Base-by-base conservation (phyloP, 768 basidiomycete genomes). In the Plicaturopsis crispa region DNA sequence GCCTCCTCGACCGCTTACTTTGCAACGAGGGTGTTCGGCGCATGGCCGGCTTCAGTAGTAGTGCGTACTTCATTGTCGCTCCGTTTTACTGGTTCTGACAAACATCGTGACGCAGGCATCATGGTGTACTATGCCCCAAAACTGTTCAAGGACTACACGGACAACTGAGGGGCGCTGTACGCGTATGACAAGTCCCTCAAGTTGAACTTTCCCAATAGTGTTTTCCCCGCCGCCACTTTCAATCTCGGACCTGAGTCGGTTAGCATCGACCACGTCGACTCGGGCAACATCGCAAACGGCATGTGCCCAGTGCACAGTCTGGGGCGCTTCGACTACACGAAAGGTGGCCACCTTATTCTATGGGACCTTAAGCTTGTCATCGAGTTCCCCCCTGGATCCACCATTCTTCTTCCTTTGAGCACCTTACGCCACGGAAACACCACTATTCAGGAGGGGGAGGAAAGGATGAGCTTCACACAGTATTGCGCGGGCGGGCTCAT, bases 401-500 rank as follows among this genome's bases (percentile, higher is more conserved):
- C 48, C 5, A 37, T 46, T 11, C 22, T 51, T 6, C 44, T 59
- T 5, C 52, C 53, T 1, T 57, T 54, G 0, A 50, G 53, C 1
- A 18, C 47, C 7, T 14, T 50, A n/a, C 23, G 43, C 0, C 57
- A 59, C 28, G 45, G 43, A 1, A 57, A 59, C 20, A 40, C 44
- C 0, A 43, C 50, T 0, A 41, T 57, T 18, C 31, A 32, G 1
- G 24, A 44, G 0, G 38, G 41, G 3, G 56, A 61, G 19, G 39
- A 28, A 0, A 42, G 52, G 0, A 42, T 39, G 6, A 52, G 54
- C 0, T 48, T 59, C 33, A 59, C 56, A 1, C 56, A 57, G 35
- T 59, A 54, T 24, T 39, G 47, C 2, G 38, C 58, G 0, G 56
- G 55, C 11, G 53, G 50, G 0, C 41, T 57, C 1, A 47, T 55